phyloP scores from a whole-genome alignment of 441 rosid species.

The Croton setiger region DNA sequence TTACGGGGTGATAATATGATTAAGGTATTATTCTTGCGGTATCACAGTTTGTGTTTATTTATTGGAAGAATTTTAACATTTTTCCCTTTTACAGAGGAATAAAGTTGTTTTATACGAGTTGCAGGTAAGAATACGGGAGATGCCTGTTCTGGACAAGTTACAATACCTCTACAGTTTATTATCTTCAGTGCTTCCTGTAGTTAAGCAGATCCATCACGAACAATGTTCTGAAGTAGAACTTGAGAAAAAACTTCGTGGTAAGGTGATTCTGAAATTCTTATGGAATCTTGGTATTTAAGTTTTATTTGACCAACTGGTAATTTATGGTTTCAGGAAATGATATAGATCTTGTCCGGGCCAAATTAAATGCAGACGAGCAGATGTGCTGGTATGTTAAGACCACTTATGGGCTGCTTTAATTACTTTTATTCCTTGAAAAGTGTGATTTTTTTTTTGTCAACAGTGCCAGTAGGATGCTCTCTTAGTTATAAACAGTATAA shows the following conservation, averaged over 20 bases:
- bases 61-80: neutral
- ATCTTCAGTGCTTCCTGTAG: conserved; percentile 84
- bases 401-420: conserved; percentile 16
- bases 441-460: neutral
- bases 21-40: conserved; percentile 51
- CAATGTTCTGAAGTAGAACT: conserved; percentile 84
- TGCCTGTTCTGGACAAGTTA: conserved; percentile 80
- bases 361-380: conserved; percentile 92
- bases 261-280: conserved; percentile 25
- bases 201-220: conserved; percentile 77
- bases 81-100: conserved; percentile 13
- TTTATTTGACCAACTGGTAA: neutral
- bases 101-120: conserved; percentile 26
- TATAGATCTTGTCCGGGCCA: conserved; percentile 72
- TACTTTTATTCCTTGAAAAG: neutral
- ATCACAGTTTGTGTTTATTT: neutral
- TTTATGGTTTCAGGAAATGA: conserved; percentile 55
- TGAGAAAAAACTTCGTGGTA: conserved; percentile 78
- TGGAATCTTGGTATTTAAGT: neutral
- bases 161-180: conserved; percentile 70
- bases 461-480: neutral
- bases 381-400: conserved; percentile 81
- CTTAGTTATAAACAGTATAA: neutral
- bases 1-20: conserved; percentile 75
- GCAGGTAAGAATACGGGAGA: conserved; percentile 74